These are phyloP conservation scores for Nakazawaea peltata DNA, from an alignment of 805 yeast species.

Conservation along the genomic window DNA sequence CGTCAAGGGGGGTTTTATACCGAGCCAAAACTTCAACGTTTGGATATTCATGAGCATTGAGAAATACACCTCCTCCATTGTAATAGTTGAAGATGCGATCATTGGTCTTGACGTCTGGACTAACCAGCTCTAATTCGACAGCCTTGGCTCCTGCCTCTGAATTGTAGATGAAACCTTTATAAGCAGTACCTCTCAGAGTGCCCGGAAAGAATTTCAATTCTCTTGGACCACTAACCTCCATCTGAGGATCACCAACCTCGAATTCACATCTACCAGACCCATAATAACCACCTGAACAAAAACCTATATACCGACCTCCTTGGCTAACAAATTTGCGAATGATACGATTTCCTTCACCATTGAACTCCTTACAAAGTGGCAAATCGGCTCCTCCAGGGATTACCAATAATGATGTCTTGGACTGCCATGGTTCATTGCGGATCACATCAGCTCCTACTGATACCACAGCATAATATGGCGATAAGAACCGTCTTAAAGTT, in stretches of 20 bases:
- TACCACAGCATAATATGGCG: constrained; percentile 84
- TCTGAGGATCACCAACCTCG: constrained; percentile 57
- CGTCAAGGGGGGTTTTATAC: constrained; percentile 50
- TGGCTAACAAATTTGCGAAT: constrained; percentile 57
- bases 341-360: constrained; percentile 56
- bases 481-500: constrained; percentile 61
- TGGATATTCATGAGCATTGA: constrained; percentile 54
- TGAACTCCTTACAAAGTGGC: constrained; percentile 69
- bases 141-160: constrained; percentile 72
- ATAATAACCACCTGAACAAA: constrained; percentile 95
- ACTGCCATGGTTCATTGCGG: constrained; percentile 79
- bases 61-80: constrained; percentile 89
- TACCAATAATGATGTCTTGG: constrained; percentile 70
- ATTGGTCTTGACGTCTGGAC: constrained; percentile 22
- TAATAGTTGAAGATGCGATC: constrained; percentile 39
- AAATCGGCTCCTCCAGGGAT: constrained; percentile 97
- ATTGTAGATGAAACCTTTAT: constrained; percentile 71
- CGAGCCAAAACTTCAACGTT: constrained; percentile 69
- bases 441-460: constrained; percentile 57
- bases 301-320: constrained; percentile 82
- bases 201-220: constrained; percentile 84
- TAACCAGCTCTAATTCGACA: constrained; percentile 29
- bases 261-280: constrained; percentile 73
- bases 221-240: constrained; percentile 83
- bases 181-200: constrained; percentile 72